These are phyloP conservation scores for Paramecium biaurelia DNA, from an alignment of 73 alveolate genomes.

Conservation along the genomic window DNA sequence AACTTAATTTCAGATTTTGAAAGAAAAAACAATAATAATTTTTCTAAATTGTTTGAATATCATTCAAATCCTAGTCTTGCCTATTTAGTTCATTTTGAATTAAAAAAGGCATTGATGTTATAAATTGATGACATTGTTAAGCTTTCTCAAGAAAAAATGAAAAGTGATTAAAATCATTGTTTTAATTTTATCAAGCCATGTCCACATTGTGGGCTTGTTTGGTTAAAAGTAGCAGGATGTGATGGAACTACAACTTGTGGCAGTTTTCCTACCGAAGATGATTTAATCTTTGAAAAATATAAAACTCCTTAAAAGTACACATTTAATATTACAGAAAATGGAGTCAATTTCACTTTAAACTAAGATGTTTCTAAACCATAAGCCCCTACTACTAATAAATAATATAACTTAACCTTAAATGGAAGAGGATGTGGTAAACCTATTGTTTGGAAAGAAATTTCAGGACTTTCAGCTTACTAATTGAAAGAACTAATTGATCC, in stretches of 20 bases:
- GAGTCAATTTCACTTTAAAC: neutral
- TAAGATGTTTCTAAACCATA: neutral
- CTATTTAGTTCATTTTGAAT: constrained; percentile 18
- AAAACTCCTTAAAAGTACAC: neutral
- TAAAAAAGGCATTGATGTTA: neutral
- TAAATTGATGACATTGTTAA: neutral
- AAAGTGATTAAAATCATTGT: neutral
- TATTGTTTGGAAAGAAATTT: neutral
- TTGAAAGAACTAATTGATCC: neutral
- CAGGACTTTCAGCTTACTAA: neutral
- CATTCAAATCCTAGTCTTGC: neutral
- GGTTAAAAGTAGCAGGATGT: constrained; percentile 53
- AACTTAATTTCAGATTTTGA: neutral
- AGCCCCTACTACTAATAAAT: neutral
- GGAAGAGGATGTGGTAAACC: neutral
- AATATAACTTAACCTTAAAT: too few species aligned
- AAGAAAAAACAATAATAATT: neutral
- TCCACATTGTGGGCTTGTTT: neutral
- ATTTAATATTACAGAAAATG: neutral
- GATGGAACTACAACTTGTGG: constrained; percentile 32
- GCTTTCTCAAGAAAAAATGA: neutral
- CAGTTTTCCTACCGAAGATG: neutral
- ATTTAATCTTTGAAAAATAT: neutral
- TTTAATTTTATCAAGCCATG: neutral
- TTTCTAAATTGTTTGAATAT: neutral